These are phyloP conservation scores for Elsinoe fawcettii DNA, from an alignment of 2,329 filamentous ascomycete genomes.

Conservation along the genomic window DNA sequence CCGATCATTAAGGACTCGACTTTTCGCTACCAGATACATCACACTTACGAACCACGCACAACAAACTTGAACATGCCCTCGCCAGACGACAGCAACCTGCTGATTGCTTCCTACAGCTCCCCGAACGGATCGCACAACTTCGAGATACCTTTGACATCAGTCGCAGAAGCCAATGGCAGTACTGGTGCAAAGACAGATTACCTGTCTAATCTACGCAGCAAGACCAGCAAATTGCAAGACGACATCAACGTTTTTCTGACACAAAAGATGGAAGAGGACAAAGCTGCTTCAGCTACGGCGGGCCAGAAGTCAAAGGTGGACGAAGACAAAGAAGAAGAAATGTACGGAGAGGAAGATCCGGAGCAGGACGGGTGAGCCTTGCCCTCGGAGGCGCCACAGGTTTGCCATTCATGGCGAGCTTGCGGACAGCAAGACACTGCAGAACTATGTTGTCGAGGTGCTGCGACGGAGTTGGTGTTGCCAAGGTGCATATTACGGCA, in stretches of 20 bases:
- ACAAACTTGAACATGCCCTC: not conserved
- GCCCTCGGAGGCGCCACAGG: not conserved
- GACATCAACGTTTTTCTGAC: slow-evolving; percentile 65
- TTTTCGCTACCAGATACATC: not conserved
- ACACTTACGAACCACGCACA: no score
- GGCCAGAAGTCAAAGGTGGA: slow-evolving; percentile 23
- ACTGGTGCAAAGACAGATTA: slow-evolving; percentile 50
- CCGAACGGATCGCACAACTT: slow-evolving; percentile 23
- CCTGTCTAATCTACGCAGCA: slow-evolving; percentile 51
- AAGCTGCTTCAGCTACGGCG: slow-evolving; percentile 38
- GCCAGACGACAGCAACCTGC: not conserved
- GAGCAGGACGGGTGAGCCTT: slow-evolving; percentile 42
- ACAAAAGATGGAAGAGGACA: slow-evolving; percentile 65
- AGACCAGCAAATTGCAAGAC: slow-evolving; percentile 54
- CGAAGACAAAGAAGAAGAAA: slow-evolving; percentile 51
- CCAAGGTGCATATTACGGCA: no score
- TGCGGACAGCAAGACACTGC: not conserved
- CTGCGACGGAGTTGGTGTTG: no score
- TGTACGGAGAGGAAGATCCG: slow-evolving; percentile 76
- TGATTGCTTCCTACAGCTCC: slow-evolving; percentile 25
- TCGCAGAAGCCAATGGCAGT: slow-evolving; percentile 22
- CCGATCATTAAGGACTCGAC: not conserved
- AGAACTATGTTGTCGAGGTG: no score
- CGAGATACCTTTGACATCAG: slow-evolving; percentile 20
- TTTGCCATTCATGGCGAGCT: not conserved